Evolutionary conservation across 768 basidiomycete genomes (phyloP).

Genomic region (Mycena sanguinolenta): DNA sequence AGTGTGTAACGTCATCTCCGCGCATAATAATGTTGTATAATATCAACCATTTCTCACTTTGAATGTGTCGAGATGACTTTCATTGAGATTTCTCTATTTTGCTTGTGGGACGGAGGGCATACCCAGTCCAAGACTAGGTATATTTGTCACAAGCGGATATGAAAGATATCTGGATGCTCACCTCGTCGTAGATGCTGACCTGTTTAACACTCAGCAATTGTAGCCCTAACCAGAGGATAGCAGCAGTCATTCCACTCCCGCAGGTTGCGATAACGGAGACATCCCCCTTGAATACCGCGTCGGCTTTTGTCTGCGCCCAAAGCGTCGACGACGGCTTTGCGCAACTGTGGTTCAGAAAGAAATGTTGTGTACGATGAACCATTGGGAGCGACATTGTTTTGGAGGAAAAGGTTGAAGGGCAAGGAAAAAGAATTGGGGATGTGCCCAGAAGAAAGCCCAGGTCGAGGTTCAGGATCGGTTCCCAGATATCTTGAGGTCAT

Average conservation of each 20-base stretch:
- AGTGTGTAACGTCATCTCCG: constrained; percentile 25
- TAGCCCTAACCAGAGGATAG: constrained; percentile 93
- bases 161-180: constrained; percentile 44
- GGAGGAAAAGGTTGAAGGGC: constrained; percentile 84
- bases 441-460: constrained; percentile 90
- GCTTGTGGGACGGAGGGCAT: constrained; percentile 83
- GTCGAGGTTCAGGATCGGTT: constrained; percentile 88
- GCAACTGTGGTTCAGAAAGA: constrained; percentile 69
- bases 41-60: constrained; percentile 26
- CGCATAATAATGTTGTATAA: constrained; percentile 13
- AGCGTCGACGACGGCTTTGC: constrained; percentile 68
- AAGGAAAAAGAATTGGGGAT: constrained; percentile 90
- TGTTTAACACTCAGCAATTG: constrained; percentile 73
- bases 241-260: constrained; percentile 99
- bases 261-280: constrained; percentile 81
- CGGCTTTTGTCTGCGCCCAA: constrained; percentile 70
- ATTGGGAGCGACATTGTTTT: constrained; percentile 54
- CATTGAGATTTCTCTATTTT: constrained; percentile 69
- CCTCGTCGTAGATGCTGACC: constrained; percentile 94
- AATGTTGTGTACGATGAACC: constrained; percentile 70
- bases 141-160: constrained; percentile 12
- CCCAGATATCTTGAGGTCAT: constrained; percentile 75
- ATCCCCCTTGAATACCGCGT: constrained; percentile 72
- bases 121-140: constrained; percentile 94
- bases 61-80: constrained; percentile 4